Evolutionary conservation across 2,329 filamentous ascomycete species (phyloP).

Genomic region (Nothophaeocryptopus gaeumannii): DNA sequence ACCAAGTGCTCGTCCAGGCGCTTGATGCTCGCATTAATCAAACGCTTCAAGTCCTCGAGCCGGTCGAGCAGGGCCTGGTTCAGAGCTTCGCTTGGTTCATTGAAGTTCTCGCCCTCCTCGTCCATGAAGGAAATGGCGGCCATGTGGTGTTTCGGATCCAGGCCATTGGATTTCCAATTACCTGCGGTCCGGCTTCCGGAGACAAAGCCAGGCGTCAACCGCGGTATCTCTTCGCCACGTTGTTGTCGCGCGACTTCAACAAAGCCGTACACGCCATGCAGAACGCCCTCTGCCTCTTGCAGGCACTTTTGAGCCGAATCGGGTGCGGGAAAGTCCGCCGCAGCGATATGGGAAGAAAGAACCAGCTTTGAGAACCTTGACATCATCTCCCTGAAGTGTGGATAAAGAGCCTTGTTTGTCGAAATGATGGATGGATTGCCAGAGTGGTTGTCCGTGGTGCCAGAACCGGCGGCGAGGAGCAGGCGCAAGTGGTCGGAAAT

Average conservation of each 20-base stretch:
- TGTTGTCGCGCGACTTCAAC: slow-evolving; percentile 94
- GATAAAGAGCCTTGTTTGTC: slow-evolving; percentile 93
- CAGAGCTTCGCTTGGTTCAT: slow-evolving; percentile 70
- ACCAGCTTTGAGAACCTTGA: slow-evolving; percentile 99
- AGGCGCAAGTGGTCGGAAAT: slow-evolving; percentile 94
- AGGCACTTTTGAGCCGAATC: slow-evolving; percentile 94
- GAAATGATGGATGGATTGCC: slow-evolving; percentile 99
- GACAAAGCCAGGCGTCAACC: slow-evolving; percentile 91
- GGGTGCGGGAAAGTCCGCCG: slow-evolving; percentile 89
- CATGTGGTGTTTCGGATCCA: slow-evolving; percentile 63
- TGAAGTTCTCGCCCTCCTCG: slow-evolving; percentile 72
- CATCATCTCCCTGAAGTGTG: slow-evolving; percentile 99
- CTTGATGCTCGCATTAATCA: slow-evolving; percentile 80
- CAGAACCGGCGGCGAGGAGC: slow-evolving; percentile 90
- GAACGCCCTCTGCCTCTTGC: slow-evolving; percentile 93
- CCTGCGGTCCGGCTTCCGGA: slow-evolving; percentile 79
- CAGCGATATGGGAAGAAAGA: slow-evolving; percentile 94
- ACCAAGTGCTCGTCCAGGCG: slow-evolving; percentile 81
- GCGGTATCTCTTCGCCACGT: slow-evolving; percentile 84
- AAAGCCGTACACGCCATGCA: slow-evolving; percentile 91
- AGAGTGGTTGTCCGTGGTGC: slow-evolving; percentile 97
- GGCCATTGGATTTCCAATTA: slow-evolving; percentile 74
- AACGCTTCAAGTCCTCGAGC: slow-evolving; percentile 79
- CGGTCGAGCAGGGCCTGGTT: slow-evolving; percentile 76
- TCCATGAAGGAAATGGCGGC: slow-evolving; percentile 71